These are phyloP conservation scores for Colletotrichum cordylinicola DNA, from an alignment of 2,329 filamentous ascomycete genomes.

Conservation along the genomic window DNA sequence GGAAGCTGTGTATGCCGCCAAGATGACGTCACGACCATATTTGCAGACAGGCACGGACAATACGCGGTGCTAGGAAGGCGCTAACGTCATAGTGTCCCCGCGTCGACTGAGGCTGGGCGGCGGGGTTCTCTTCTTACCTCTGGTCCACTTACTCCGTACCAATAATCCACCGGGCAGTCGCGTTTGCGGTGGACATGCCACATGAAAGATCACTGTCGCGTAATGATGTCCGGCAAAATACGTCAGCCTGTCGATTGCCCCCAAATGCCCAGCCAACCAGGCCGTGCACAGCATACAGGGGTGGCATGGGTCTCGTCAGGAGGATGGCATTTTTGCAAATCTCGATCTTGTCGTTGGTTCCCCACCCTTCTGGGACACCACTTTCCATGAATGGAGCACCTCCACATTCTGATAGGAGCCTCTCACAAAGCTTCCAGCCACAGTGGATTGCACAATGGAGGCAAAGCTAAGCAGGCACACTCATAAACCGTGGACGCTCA, in stretches of 20 bases:
- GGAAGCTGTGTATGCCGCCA: neutral
- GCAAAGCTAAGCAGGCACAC: neutral
- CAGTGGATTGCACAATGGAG: neutral
- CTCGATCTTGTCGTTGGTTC: slow-evolving; percentile 5
- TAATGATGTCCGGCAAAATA: slow-evolving; percentile 6
- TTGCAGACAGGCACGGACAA: neutral
- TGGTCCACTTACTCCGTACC: neutral
- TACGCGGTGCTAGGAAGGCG: neutral
- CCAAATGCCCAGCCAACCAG: slow-evolving; percentile 10
- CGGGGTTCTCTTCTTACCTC: neutral
- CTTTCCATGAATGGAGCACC: neutral
- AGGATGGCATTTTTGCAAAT: slow-evolving; percentile 21
- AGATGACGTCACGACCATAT: slow-evolving; percentile 1
- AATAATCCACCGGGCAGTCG: neutral
- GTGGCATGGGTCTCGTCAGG: neutral
- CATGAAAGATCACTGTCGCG: slow-evolving; percentile 12
- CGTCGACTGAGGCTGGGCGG: neutral
- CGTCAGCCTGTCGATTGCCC: slow-evolving; percentile 18
- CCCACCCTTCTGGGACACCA: neutral
- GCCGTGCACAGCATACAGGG: neutral
- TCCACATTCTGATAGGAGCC: slow-evolving; percentile 10
- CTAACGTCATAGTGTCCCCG: slow-evolving; percentile 17
- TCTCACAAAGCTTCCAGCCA: slow-evolving; percentile 8
- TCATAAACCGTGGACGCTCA: neutral
- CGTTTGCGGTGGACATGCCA: slow-evolving; percentile 13